Evolutionary conservation across 2,329 filamentous ascomycete genomes (phyloP).

Genomic region (Alternaria rosae): DNA sequence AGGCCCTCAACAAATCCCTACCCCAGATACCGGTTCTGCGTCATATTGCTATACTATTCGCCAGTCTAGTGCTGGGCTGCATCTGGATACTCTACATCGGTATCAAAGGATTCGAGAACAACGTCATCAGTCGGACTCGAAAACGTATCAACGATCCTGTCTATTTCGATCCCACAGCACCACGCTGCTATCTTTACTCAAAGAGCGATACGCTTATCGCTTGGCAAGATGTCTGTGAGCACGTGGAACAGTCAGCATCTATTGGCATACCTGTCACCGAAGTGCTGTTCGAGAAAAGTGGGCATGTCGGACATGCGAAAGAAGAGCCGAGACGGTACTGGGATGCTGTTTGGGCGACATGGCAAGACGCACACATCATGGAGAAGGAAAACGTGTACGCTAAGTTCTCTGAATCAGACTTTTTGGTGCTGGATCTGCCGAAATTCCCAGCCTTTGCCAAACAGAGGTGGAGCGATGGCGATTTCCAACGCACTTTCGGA

Average conservation of each 20-base stretch:
- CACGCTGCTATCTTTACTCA: conserved; percentile 64
- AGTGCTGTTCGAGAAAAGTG: conserved; percentile 63
- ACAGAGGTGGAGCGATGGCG: neutral
- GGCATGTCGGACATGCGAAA: conserved; percentile 67
- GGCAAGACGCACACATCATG: conserved; percentile 12
- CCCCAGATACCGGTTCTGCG: conserved; percentile 27
- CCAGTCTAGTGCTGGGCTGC: conserved; percentile 18
- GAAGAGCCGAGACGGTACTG: conserved; percentile 65
- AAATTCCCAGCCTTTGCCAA: neutral
- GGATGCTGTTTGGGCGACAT: conserved; percentile 42
- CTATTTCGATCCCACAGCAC: conserved; percentile 37
- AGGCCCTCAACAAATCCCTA: conserved; percentile 31
- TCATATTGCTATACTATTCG: conserved; percentile 22
- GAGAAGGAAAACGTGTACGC: neutral
- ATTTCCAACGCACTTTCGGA: neutral
- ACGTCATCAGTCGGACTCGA: conserved; percentile 28
- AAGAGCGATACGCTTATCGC: conserved; percentile 63
- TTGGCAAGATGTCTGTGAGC: conserved; percentile 61
- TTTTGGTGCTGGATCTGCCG: neutral
- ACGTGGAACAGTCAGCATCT: conserved; percentile 55
- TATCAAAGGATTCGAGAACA: conserved; percentile 31
- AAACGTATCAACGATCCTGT: conserved; percentile 19
- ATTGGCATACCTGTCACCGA: conserved; percentile 58
- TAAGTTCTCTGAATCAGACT: neutral
- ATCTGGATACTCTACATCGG: conserved; percentile 28